Percentiles rank a stretch among this genome's conserved stretches.
Evolutionary conservation across 179 eudicot species (phyloP).

Genomic region (Gypsophila paniculata): DNA sequence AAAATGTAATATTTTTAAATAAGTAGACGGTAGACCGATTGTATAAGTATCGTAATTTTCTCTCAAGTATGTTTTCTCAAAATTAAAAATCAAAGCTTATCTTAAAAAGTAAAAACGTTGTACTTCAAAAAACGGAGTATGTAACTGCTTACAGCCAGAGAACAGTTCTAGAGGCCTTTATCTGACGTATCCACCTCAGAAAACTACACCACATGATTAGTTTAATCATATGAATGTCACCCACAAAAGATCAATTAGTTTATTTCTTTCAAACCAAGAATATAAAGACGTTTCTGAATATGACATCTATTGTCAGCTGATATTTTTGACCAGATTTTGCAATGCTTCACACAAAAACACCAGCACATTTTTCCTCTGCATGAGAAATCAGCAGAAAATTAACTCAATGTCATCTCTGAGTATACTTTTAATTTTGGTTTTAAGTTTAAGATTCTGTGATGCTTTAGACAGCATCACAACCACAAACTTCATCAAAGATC

Average conservation of each 20-base stretch:
- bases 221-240: neutral
- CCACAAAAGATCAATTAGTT: neutral
- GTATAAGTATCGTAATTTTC: too few relatives aligned
- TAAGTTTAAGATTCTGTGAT: neutral
- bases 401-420: conserved; percentile 11
- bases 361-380: neutral
- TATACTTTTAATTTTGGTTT: conserved; percentile 9
- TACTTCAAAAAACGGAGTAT: too few relatives aligned
- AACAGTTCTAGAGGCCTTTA: neutral
- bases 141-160: neutral
- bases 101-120: too few relatives aligned
- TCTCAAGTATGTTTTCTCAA: too few relatives aligned
- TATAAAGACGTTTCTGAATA: too few relatives aligned
- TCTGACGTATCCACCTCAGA: neutral
- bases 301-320: neutral
- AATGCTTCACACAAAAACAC: neutral
- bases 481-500: conserved; percentile 19
- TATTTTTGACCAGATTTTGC: neutral
- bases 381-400: neutral
- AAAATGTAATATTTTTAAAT: too few relatives aligned
- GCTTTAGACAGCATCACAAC: conserved; percentile 9
- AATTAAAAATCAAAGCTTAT: too few relatives aligned
- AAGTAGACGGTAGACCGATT: too few relatives aligned
- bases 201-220: neutral
- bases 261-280: neutral